phyloP scores from a whole-genome alignment of 441 rosid genomes.

The Croton laevigatus region DNA sequence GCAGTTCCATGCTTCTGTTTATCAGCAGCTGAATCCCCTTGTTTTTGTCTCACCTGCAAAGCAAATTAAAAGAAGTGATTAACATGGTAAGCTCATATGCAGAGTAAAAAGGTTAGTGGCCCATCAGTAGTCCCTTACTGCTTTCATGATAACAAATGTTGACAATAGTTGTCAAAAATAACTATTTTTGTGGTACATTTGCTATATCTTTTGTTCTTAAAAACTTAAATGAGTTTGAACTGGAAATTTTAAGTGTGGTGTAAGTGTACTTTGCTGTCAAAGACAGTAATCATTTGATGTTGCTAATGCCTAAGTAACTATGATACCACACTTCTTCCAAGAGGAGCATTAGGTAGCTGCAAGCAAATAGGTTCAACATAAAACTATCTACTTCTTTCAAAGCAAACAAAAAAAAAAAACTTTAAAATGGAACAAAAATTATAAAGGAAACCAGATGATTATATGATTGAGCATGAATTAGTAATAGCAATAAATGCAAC shows the following conservation, averaged over 20 bases:
- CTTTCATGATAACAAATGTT: not conserved
- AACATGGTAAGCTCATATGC: not conserved
- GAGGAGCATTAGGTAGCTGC: slow-evolving; percentile 7
- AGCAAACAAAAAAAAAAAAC: too few species aligned
- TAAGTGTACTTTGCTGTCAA: too few species aligned
- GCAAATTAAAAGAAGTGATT: not conserved
- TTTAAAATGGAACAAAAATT: not conserved
- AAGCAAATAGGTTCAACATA: not conserved
- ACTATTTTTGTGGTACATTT: not conserved
- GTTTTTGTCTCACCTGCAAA: slow-evolving; percentile 75
- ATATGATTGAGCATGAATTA: not conserved
- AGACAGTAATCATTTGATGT: too few species aligned
- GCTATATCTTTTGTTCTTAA: not conserved
- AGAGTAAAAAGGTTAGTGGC: slow-evolving; percentile 1
- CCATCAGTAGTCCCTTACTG: not conserved
- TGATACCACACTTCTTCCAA: not conserved
- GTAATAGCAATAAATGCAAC: not conserved
- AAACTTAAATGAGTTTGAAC: too few species aligned
- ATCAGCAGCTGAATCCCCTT: slow-evolving; percentile 47
- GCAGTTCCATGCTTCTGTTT: slow-evolving; percentile 73
- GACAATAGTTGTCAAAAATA: not conserved
- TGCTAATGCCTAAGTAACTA: not conserved
- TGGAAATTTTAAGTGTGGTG: not conserved
- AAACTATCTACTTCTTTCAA: not conserved
- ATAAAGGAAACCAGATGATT: not conserved